phyloP scores from a whole-genome alignment of 2,329 filamentous ascomycete species.

The Pseudomassariella vexata region DNA sequence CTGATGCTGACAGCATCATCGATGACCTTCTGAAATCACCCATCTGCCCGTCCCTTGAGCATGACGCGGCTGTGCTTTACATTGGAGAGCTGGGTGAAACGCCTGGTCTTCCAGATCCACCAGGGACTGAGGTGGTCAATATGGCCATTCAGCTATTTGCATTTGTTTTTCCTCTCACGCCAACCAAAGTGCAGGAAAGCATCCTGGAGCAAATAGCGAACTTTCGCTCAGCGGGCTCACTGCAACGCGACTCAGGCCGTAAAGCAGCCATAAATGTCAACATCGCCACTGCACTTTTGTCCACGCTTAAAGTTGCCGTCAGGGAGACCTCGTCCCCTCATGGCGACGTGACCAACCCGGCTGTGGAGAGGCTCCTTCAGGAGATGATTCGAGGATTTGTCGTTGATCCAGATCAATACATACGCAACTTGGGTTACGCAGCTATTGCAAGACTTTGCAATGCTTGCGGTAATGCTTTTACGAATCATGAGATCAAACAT shows the following conservation, averaged over 20 bases:
- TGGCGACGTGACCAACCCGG: conserved; percentile 67
- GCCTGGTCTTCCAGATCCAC: conserved; percentile 61
- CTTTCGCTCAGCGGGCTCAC: conserved; percentile 71
- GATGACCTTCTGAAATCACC: conserved; percentile 61
- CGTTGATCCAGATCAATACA: conserved; percentile 75
- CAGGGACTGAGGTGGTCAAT: conserved; percentile 90
- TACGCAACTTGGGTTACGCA: conserved; percentile 80
- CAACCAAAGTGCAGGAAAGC: conserved; percentile 89
- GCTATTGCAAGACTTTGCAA: conserved; percentile 82
- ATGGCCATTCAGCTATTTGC: conserved; percentile 90
- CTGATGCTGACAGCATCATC: conserved; percentile 59
- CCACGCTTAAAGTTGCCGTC: conserved; percentile 75
- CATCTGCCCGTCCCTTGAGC: conserved; percentile 77
- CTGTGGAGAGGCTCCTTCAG: conserved; percentile 80
- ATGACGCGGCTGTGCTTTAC: conserved; percentile 82
- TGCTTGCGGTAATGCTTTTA: conserved; percentile 79
- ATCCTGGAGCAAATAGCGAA: conserved; percentile 90
- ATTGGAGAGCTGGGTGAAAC: conserved; percentile 45
- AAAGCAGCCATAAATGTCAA: conserved; percentile 91
- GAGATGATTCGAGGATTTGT: conserved; percentile 69
- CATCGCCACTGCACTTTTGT: conserved; percentile 73
- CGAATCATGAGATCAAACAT: conserved; percentile 82
- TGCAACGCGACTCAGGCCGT: conserved; percentile 81
- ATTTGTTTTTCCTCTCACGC: conserved; percentile 82
- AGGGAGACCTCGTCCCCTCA: conserved; percentile 69